Conservation (phyloP, 805 yeast genomes). For the Candida pseudofarinosa region DNA sequence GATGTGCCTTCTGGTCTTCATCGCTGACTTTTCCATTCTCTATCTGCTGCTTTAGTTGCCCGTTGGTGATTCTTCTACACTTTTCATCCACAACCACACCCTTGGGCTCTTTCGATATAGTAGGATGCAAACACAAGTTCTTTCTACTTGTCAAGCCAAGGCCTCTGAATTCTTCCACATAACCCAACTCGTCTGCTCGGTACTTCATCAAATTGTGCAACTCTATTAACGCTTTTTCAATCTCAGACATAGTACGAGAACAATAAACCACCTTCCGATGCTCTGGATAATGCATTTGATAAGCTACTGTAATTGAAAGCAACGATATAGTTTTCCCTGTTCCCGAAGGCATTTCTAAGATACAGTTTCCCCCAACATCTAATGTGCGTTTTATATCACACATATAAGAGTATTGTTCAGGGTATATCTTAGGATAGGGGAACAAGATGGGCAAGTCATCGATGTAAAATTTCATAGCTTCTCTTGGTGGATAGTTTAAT, state of each 20-base stretch:
- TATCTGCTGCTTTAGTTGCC: slow-evolving; percentile 67
- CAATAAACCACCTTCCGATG: slow-evolving; percentile 93
- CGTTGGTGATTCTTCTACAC: slow-evolving; percentile 92
- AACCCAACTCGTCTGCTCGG: slow-evolving; percentile 78
- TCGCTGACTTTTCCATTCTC: slow-evolving; percentile 49
- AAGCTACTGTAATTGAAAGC: slow-evolving; percentile 87
- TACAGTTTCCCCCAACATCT: slow-evolving; percentile 96
- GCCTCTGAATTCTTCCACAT: slow-evolving; percentile 87
- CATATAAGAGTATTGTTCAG: slow-evolving; percentile 98
- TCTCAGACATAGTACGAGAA: slow-evolving; percentile 99
- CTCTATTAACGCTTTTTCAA: slow-evolving; percentile 94
- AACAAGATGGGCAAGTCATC: slow-evolving; percentile 95
- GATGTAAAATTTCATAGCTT: slow-evolving; percentile 67
- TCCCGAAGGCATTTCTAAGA: slow-evolving; percentile 98
- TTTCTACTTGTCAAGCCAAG: slow-evolving; percentile 92
- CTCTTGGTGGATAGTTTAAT: neutral
- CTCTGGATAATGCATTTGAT: slow-evolving; percentile 92
- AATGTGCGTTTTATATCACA: slow-evolving; percentile 88
- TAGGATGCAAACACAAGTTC: slow-evolving; percentile 88
- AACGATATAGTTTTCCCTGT: slow-evolving; percentile 96
- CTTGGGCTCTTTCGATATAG: slow-evolving; percentile 79
- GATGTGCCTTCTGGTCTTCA: slow-evolving; percentile 45
- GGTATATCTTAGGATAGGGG: slow-evolving; percentile 95
- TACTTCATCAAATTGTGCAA: slow-evolving; percentile 83
- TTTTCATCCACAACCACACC: slow-evolving; percentile 94